Base-by-base conservation (phyloP, 345 rosid genomes). In the Murraya koenigii region DNA sequence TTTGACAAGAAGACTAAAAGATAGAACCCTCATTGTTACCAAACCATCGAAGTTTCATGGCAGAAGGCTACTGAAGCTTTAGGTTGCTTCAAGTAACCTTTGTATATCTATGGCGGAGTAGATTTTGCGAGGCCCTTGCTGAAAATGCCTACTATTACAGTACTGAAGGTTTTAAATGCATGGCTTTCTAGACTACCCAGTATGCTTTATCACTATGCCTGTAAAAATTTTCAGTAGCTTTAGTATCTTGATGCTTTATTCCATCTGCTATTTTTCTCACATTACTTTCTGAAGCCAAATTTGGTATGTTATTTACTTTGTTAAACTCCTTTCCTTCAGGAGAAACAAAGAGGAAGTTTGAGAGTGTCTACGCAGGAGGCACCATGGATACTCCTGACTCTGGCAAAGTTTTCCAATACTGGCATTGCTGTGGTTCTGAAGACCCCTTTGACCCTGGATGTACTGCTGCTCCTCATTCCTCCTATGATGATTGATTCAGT, bases 351-450 rank as follows among this genome's bases (percentile, higher is more conserved):
- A 93, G 98, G 86, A 95, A 95, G 78, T 93, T 95, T 49, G 98
- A 93, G 87, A 91, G 98, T 60, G 99, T 92, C 4, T 87, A 92
- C 79, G 3, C 84, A 1, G 94, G 97, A 55, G 98, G 98, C 59
- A 93, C 98, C 32, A 85, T 95, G 98, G 79, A 88, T 75, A 91
- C 97, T 56, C 93, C 96, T 6, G 90, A 86, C 71, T 86, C 97
- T 2, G 98, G 98, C 59, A 59, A 83, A 74, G 89, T 93, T 59
- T 82, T 84, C 72, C 92, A 93, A 63, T 93, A 92, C 65, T 92
- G 99, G 99, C 99, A 93, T 84, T 95, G 99, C 82, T 93, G 97
- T 88, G 96, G 96, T 3, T 90, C 94, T 39, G 97, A 93, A 83
- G 96, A 95, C 76, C 97, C 97, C 28, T 90, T 92, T 78, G 90